These are phyloP conservation scores for Lecanicillium sp. DNA, from an alignment of 2,329 filamentous ascomycete species.

Conservation along the genomic window DNA sequence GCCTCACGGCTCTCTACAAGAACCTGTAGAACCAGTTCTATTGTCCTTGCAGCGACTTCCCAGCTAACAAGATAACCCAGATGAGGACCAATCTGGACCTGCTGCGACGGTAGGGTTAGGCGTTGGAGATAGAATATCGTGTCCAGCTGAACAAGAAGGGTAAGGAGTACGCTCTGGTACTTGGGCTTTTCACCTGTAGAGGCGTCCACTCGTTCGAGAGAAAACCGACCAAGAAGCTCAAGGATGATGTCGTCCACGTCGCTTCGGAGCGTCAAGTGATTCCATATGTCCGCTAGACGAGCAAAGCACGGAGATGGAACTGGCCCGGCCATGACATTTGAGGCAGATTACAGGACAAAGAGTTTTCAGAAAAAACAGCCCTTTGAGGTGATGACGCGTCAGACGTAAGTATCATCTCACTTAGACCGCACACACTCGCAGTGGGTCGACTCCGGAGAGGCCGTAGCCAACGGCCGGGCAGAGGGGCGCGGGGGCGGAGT, in stretches of 20 bases:
- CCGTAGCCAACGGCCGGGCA: no score
- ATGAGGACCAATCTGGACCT: constrained; percentile 24
- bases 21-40: constrained; percentile 29
- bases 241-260: constrained; percentile 32
- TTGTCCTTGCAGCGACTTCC: constrained; percentile 27
- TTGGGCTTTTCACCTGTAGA: constrained; percentile 20
- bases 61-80: constrained; percentile 30
- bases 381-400: no score
- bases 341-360: no score
- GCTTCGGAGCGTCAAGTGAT: constrained; percentile 26
- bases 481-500: no score
- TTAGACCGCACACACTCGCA: no score
- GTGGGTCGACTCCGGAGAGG: no score
- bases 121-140: constrained; percentile 30
- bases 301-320: constrained; percentile 27
- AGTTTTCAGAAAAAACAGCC: no score
- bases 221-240: constrained; percentile 32
- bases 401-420: no score
- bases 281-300: constrained; percentile 26
- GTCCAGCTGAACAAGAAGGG: constrained; percentile 28
- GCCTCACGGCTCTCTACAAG: constrained; percentile 26
- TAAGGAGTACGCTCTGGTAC: constrained; percentile 27
- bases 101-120: constrained; percentile 28
- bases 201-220: constrained; percentile 31
- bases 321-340: constrained; percentile 14